Conservation (phyloP, 2,329 filamentous ascomycete species). For the Penicillium brasilianum region DNA sequence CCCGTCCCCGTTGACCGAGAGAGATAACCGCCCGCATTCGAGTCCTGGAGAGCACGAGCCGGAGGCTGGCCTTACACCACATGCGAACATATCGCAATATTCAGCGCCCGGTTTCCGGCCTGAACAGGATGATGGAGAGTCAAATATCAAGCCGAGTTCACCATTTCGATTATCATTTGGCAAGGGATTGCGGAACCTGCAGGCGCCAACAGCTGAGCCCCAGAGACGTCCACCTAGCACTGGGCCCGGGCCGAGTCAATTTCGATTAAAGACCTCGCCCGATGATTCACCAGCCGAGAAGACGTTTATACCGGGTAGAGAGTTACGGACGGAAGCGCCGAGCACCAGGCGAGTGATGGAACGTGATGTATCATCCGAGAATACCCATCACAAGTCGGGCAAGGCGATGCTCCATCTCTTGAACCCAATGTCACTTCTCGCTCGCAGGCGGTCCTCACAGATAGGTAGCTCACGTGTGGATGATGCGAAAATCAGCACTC, state of each 20-base stretch:
- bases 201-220: conserved; percentile 30
- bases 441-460: conserved; percentile 62
- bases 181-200: conserved; percentile 34
- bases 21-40: conserved; percentile 37
- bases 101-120: conserved; percentile 28
- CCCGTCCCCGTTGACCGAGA: conserved; percentile 34
- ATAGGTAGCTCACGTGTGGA: conserved; percentile 54
- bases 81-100: conserved; percentile 36
- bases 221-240: conserved; percentile 39
- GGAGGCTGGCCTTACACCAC: conserved; percentile 30
- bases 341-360: conserved; percentile 33
- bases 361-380: conserved; percentile 36
- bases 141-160: conserved; percentile 39
- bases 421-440: conserved; percentile 66
- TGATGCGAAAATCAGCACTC: conserved; percentile 56
- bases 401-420: conserved; percentile 61
- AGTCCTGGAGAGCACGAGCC: conserved; percentile 37
- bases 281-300: conserved; percentile 36
- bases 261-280: conserved; percentile 37
- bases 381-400: conserved; percentile 40
- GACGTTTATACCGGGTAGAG: conserved; percentile 28
- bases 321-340: conserved; percentile 33
- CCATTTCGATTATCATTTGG: conserved; percentile 45
- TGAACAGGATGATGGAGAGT: conserved; percentile 36
- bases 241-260: conserved; percentile 31